Percentiles rank a stretch among this genome's conserved stretches.
These are phyloP conservation scores for Colletotrichum eremochloae DNA, from an alignment of 2,329 filamentous ascomycete genomes.

Conservation along the genomic window DNA sequence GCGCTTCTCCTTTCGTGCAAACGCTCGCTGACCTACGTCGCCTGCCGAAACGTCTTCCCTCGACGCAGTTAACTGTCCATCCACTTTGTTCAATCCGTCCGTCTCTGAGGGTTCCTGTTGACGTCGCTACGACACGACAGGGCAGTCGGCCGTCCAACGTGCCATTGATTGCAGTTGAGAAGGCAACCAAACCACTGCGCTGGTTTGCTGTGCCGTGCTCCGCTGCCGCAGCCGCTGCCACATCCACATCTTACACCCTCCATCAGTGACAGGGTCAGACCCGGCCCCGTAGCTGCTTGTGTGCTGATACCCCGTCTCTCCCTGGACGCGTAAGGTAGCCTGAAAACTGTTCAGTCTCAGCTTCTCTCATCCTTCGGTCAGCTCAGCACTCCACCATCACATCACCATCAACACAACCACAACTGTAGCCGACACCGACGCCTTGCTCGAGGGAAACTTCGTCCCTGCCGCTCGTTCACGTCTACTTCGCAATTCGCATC, in stretches of 20 bases:
- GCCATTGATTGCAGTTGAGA: constrained; percentile 11
- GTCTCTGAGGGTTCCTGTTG: constrained; percentile 18
- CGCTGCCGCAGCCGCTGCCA: constrained; percentile 1
- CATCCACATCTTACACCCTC: constrained; percentile 9
- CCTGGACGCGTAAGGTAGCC: constrained; percentile 23
- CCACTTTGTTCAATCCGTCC: constrained; percentile 27
- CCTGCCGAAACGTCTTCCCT: constrained; percentile 29
- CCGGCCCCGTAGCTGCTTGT: constrained; percentile 11
- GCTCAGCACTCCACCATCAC: constrained; percentile 17
- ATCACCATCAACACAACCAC: constrained; percentile 11
- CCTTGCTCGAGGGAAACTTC: constrained; percentile 39
- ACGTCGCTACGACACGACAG: neutral
- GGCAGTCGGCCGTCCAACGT: constrained; percentile 5
- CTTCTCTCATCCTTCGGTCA: constrained; percentile 30
- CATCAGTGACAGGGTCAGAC: constrained; percentile 10
- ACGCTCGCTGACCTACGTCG: constrained; percentile 36
- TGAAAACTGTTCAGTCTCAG: constrained; percentile 29
- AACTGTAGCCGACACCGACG: constrained; percentile 13
- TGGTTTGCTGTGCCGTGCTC: constrained; percentile 9
- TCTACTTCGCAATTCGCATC: constrained; percentile 35
- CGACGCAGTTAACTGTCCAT: constrained; percentile 23
- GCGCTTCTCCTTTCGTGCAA: constrained; percentile 14
- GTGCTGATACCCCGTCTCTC: constrained; percentile 16
- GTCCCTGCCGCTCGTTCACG: constrained; percentile 43
- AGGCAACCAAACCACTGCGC: constrained; percentile 27